phyloP scores from a whole-genome alignment of 208 protist species.

The Leishmania tropica region DNA sequence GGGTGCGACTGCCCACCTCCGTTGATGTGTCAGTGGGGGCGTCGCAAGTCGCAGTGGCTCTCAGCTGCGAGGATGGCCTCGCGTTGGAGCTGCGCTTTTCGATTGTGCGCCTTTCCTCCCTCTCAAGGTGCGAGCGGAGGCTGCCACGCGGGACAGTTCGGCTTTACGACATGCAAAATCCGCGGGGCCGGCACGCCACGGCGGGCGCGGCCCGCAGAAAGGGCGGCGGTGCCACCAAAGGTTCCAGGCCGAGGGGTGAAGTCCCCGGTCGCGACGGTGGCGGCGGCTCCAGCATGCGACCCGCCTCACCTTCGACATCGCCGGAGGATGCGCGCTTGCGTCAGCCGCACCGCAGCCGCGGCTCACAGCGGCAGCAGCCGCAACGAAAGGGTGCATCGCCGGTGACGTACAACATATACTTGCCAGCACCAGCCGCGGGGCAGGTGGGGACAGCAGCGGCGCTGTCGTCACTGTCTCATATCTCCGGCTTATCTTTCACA shows the following conservation, averaged over 20 bases:
- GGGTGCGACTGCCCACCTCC: constrained; percentile 50
- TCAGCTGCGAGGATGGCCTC: constrained; percentile 70
- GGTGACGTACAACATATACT: constrained; percentile 6
- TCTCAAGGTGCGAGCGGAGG: constrained; percentile 18
- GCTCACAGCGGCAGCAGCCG: not conserved
- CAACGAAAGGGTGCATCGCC: not conserved
- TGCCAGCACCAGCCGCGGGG: not conserved
- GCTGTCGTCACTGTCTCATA: no score
- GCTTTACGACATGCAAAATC: constrained; percentile 19
- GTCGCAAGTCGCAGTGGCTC: constrained; percentile 42
- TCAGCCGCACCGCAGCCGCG: not conserved
- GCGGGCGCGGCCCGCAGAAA: no score
- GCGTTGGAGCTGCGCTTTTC: constrained; percentile 71
- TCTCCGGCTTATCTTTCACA: not conserved
- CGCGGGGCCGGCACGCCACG: not conserved
- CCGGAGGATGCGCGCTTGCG: not conserved
- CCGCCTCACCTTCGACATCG: not conserved
- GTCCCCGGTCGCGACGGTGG: not conserved
- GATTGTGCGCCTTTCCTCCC: constrained; percentile 12
- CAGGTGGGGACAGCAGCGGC: not conserved
- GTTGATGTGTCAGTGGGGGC: constrained; percentile 66
- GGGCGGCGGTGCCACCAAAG: not conserved
- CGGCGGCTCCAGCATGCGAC: not conserved
- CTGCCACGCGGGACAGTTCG: constrained; percentile 7
- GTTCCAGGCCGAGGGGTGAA: not conserved